Conservation (phyloP, 345 rosid species). For the Eucalyptus regnans region DNA sequence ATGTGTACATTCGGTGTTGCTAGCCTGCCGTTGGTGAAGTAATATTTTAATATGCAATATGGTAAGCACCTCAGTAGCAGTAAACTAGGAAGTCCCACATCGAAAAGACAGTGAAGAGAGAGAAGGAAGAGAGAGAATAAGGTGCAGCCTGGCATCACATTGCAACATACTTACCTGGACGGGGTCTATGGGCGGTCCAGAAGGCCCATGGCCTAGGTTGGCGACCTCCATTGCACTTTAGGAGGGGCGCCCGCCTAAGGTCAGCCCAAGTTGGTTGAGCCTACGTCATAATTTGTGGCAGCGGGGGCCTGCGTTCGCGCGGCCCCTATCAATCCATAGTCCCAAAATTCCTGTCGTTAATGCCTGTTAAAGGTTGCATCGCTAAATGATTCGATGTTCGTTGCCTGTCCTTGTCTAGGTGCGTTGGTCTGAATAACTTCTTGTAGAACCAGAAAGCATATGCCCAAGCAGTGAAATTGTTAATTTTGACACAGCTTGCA, state of each 20-base stretch:
- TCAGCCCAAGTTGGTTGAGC: background rate
- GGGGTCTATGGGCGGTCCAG: background rate
- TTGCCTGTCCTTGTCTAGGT: too few species aligned
- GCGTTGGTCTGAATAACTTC: background rate
- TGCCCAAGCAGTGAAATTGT: background rate
- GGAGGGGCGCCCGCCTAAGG: background rate
- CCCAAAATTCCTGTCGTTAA: rapidly evolving
- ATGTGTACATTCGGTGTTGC: background rate
- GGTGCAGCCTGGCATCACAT: rapidly evolving
- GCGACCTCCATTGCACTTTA: background rate
- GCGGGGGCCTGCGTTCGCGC: background rate
- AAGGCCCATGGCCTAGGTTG: background rate
- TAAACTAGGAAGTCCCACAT: background rate
- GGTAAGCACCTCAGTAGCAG: background rate
- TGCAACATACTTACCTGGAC: background rate
- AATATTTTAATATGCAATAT: background rate
- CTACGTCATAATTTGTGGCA: background rate
- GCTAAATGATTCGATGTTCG: too few species aligned
- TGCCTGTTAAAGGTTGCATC: rapidly evolving
- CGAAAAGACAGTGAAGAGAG: background rate
- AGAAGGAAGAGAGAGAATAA: background rate
- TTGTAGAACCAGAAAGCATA: background rate
- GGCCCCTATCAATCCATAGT: background rate
- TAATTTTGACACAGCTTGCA: background rate
- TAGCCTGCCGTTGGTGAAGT: background rate